phyloP scores from a whole-genome alignment of 495 filamentous ascomycete species.

The Neurospora sp. region DNA sequence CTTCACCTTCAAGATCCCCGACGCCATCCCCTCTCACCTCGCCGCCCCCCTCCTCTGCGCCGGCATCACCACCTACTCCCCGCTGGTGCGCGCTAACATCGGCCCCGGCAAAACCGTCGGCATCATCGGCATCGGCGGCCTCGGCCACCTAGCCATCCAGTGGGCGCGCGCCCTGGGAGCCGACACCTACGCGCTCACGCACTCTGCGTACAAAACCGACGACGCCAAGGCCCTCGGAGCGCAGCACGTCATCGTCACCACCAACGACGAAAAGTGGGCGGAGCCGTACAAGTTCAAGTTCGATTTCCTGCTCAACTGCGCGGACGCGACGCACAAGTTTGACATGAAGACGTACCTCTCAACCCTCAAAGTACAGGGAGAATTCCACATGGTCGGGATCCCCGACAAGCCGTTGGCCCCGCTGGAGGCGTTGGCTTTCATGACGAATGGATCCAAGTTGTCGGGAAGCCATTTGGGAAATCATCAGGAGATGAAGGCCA shows the following conservation, averaged over 20 bases:
- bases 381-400: conserved; percentile 65
- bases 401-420: conserved; percentile 55
- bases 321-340: conserved; percentile 59
- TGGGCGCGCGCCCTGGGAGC: conserved; percentile 57
- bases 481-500: conserved; percentile 57
- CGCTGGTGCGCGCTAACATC: conserved; percentile 49
- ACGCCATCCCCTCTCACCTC: conserved; percentile 46
- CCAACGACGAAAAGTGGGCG: conserved; percentile 54
- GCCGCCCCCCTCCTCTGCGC: conserved; percentile 76
- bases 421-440: conserved; percentile 52
- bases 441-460: conserved; percentile 52
- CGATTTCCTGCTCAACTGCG: conserved; percentile 64
- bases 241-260: conserved; percentile 52
- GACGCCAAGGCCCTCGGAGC: conserved; percentile 55
- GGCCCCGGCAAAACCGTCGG: conserved; percentile 62
- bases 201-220: conserved; percentile 44
- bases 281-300: conserved; percentile 47
- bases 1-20: conserved; percentile 67
- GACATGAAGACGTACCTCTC: conserved; percentile 53
- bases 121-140: conserved; percentile 60
- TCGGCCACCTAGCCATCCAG: conserved; percentile 57
- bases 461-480: conserved; percentile 62
- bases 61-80: conserved; percentile 62
- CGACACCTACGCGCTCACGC: conserved; percentile 56
- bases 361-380: conserved; percentile 57